Evolutionary conservation across 1,284 basidiomycete species (phyloP).

Genomic region (Ustilago cynodontis): DNA sequence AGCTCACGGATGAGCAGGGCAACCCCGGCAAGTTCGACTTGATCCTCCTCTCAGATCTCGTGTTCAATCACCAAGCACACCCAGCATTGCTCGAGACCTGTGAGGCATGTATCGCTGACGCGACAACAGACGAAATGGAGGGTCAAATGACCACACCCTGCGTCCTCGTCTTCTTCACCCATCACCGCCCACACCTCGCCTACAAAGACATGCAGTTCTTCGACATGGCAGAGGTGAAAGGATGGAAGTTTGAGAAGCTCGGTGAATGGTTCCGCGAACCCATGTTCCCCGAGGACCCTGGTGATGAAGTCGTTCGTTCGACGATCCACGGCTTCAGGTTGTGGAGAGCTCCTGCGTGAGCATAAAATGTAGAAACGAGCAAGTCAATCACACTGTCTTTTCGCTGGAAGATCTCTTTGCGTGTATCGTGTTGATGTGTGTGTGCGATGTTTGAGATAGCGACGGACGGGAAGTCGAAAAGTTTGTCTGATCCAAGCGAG

Average conservation of each 20-base stretch:
- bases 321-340: slow-evolving; percentile 60
- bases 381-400: neutral
- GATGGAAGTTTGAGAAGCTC: slow-evolving; percentile 83
- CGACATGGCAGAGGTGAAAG: slow-evolving; percentile 75
- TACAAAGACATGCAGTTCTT: slow-evolving; percentile 89
- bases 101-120: slow-evolving; percentile 72
- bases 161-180: slow-evolving; percentile 90
- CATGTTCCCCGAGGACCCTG: slow-evolving; percentile 63
- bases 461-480: no score
- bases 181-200: slow-evolving; percentile 85
- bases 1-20: slow-evolving; percentile 64
- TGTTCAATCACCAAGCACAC: slow-evolving; percentile 83
- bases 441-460: neutral
- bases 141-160: slow-evolving; percentile 70
- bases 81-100: slow-evolving; percentile 84
- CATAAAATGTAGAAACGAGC: neutral
- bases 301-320: slow-evolving; percentile 55
- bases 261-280: slow-evolving; percentile 76
- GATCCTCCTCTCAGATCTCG: slow-evolving; percentile 89
- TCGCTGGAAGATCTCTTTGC: neutral
- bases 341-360: slow-evolving; percentile 27
- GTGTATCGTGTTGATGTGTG: neutral
- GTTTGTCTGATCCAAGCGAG: no score
- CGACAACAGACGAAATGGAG: slow-evolving; percentile 27
- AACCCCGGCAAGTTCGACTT: slow-evolving; percentile 76